Evolutionary conservation across 2,329 filamentous ascomycete species (phyloP), one percentile per base, ranked within the genome.

Genomic region (Apiospora sp.): DNA sequence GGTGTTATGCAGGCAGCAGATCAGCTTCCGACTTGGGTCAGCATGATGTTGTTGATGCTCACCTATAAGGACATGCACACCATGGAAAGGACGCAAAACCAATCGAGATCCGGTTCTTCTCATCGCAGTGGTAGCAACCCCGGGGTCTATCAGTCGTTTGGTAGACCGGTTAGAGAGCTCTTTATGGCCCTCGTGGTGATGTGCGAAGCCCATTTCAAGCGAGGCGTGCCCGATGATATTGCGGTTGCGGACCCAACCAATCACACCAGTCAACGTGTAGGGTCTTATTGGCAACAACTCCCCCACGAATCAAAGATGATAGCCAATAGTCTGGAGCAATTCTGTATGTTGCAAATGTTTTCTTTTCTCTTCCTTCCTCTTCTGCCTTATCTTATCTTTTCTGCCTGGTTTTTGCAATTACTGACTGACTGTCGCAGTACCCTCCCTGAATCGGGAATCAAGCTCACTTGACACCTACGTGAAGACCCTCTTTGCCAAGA

Each of bases 11-110:
- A 75, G 75, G 74, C 78, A 0, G 78, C 83, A 19, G 84, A 85
- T 70, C 82, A 81, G 68, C 77, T 87, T 72, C 82, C 83, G n/a
- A 76, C 87, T 30, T 88, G 86, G 85, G 84, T 82, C 22, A 84
- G 83, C 76, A 78, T 87, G 77, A 87, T 87, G 86, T 84, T 87
- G 73, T 77, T 87, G 72, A 84, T 88, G 61, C 80, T 87, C 54
- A 83, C 87, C 75, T 87, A 88, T 73, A 82, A 83, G 30, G 84
- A 87, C 71, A 78, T 67, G 70, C 54, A 71, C n/a, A 8, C 49
- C 7, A 69, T 75, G 74, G 73, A 71, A n/a, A 71, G 41, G 67
- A 61, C 46, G 48, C 73, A 73, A 71, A 75, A 69, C 24, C 24
- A 22, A 41, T 67, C 19, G 73, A 75, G 70, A 71, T 75, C 70